Conservation (phyloP, 768 basidiomycete species). For the Hemileccinum impolitum region DNA sequence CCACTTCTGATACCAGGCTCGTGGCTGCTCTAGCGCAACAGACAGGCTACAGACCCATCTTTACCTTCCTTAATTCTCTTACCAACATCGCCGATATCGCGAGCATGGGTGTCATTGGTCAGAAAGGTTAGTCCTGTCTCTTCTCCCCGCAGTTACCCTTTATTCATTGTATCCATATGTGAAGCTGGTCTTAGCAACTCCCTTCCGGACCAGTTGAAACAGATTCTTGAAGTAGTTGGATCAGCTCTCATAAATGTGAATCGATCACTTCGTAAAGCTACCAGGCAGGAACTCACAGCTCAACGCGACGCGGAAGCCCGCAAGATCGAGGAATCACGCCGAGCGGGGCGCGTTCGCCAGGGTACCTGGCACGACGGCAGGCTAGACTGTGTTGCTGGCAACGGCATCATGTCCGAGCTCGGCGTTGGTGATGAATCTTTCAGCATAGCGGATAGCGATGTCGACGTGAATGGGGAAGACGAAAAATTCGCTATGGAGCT, state of each 20-base stretch:
- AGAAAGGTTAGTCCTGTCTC: slow-evolving; percentile 59
- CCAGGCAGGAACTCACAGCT: slow-evolving; percentile 37
- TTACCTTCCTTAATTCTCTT: slow-evolving; percentile 79
- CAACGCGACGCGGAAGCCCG: slow-evolving; percentile 35
- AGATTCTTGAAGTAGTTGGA: slow-evolving; percentile 78
- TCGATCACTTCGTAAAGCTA: slow-evolving; percentile 44
- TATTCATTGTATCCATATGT: neutral
- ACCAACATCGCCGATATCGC: slow-evolving; percentile 89
- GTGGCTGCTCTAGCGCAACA: slow-evolving; percentile 70
- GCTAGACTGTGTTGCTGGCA: slow-evolving; percentile 80
- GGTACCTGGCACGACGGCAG: slow-evolving; percentile 87
- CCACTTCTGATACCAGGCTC: slow-evolving; percentile 64
- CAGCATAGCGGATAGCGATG: slow-evolving; percentile 32
- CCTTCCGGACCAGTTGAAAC: slow-evolving; percentile 76
- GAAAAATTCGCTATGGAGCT: slow-evolving; percentile 13
- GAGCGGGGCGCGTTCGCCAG: slow-evolving; percentile 46
- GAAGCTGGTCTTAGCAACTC: slow-evolving; percentile 81
- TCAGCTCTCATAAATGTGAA: slow-evolving; percentile 65
- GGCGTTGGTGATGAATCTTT: slow-evolving; percentile 77
- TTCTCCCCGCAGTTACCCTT: neutral
- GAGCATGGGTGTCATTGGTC: slow-evolving; percentile 89
- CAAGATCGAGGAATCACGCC: slow-evolving; percentile 36
- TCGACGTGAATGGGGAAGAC: slow-evolving; percentile 8
- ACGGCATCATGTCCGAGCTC: slow-evolving; percentile 82
- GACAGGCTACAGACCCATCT: slow-evolving; percentile 87